A percentile compares a stretch with the other conserved stretches of the same genome.
phyloP scores from a whole-genome alignment of 805 yeast species.

The Starmerella roubikii region DNA sequence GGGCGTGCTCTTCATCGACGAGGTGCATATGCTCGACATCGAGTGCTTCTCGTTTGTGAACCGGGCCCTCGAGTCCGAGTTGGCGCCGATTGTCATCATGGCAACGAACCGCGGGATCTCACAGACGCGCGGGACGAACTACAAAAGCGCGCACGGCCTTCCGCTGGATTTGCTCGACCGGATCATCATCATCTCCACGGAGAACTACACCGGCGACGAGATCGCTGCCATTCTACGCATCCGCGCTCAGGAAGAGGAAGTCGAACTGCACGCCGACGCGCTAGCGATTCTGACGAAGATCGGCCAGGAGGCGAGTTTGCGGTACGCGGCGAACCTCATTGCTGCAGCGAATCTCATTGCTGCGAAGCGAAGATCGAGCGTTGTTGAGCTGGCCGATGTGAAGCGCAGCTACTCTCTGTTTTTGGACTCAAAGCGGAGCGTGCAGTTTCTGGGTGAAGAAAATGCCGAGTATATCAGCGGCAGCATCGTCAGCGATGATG shows the following conservation, averaged over 20 bases:
- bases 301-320: slow-evolving; percentile 76
- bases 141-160: slow-evolving; percentile 93
- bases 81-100: slow-evolving; percentile 94
- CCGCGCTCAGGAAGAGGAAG: slow-evolving; percentile 90
- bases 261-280: slow-evolving; percentile 69
- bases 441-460: slow-evolving; percentile 44
- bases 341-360: slow-evolving; percentile 83
- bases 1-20: slow-evolving; percentile 94
- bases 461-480: slow-evolving; percentile 5
- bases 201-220: slow-evolving; percentile 65
- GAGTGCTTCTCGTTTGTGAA: slow-evolving; percentile 92
- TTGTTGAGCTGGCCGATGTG: slow-evolving; percentile 67
- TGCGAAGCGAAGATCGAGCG: slow-evolving; percentile 55
- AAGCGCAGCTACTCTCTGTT: slow-evolving; percentile 79
- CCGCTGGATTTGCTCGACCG: slow-evolving; percentile 92
- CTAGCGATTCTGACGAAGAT: slow-evolving; percentile 76
- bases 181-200: slow-evolving; percentile 80
- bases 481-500: slow-evolving; percentile 2
- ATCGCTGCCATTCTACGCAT: slow-evolving; percentile 74
- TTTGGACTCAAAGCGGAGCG: slow-evolving; percentile 80
- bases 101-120: slow-evolving; percentile 95
- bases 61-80: slow-evolving; percentile 90
- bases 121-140: slow-evolving; percentile 84
- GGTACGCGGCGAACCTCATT: slow-evolving; percentile 85
- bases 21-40: slow-evolving; percentile 95